Conservation (phyloP, 2,329 filamentous ascomycete genomes). For the Penicillium sp. region DNA sequence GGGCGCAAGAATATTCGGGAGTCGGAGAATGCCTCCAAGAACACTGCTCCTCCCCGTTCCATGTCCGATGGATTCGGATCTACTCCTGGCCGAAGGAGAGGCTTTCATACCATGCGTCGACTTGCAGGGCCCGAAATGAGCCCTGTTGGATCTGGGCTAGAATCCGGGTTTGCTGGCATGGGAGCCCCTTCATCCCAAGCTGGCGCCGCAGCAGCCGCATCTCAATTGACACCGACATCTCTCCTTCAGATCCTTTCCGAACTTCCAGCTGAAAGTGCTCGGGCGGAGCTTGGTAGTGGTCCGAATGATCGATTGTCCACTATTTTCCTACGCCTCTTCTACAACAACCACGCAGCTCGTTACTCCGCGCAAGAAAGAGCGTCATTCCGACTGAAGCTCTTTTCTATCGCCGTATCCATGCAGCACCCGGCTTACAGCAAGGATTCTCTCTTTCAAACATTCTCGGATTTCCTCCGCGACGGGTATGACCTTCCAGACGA, state of each 20-base stretch:
- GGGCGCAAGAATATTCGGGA: slow-evolving; percentile 39
- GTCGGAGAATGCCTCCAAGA: slow-evolving; percentile 28
- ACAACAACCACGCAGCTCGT: slow-evolving; percentile 31
- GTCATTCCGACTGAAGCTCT: slow-evolving; percentile 38
- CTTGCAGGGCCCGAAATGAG: neutral
- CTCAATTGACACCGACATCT: slow-evolving; percentile 18
- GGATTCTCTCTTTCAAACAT: slow-evolving; percentile 32
- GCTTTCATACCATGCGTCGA: slow-evolving; percentile 24
- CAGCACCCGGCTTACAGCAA: slow-evolving; percentile 44
- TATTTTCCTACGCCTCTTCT: slow-evolving; percentile 45
- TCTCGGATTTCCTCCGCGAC: slow-evolving; percentile 37
- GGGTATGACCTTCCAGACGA: slow-evolving; percentile 38
- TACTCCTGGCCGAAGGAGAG: slow-evolving; percentile 30
- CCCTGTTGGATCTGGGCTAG: neutral
- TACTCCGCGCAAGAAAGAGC: slow-evolving; percentile 34
- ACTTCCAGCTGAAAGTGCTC: slow-evolving; percentile 34
- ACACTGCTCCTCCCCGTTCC: slow-evolving; percentile 20
- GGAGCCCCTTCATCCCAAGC: neutral
- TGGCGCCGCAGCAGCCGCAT: slow-evolving; percentile 3
- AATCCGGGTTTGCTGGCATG: neutral
- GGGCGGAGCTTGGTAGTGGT: slow-evolving; percentile 39
- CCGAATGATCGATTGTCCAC: slow-evolving; percentile 43
- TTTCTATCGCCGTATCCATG: slow-evolving; percentile 39
- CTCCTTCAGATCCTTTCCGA: slow-evolving; percentile 32
- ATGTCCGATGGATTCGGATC: slow-evolving; percentile 21